These are phyloP conservation scores for Talaromyces sp. DNA, from an alignment of 2,329 filamentous ascomycete species.

Conservation along the genomic window DNA sequence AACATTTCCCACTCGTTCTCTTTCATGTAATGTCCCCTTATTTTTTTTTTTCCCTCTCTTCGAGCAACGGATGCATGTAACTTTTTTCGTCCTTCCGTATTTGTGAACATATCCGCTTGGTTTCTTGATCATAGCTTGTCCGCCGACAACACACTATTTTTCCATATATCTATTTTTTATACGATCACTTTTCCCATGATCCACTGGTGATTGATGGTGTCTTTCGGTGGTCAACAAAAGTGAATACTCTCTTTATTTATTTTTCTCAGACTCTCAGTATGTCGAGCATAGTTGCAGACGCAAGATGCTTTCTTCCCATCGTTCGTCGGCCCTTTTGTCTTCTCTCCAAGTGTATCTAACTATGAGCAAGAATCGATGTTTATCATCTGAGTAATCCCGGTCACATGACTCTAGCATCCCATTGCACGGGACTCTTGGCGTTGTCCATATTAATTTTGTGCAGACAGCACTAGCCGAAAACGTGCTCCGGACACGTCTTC, in stretches of 20 bases:
- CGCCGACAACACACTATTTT: neutral
- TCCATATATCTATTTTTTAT: neutral
- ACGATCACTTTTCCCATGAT: neutral
- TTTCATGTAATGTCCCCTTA: slow-evolving; percentile 8
- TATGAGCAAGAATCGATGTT: too few species aligned
- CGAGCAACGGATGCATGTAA: slow-evolving; percentile 12
- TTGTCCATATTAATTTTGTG: too few species aligned
- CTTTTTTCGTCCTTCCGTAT: neutral
- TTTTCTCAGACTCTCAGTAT: neutral
- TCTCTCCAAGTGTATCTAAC: neutral
- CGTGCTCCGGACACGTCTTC: slow-evolving; percentile 8
- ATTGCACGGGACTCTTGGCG: too few species aligned
- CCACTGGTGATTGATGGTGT: neutral
- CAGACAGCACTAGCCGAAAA: slow-evolving; percentile 1
- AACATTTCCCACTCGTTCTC: slow-evolving; percentile 5
- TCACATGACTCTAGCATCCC: too few species aligned
- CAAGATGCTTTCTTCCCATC: neutral
- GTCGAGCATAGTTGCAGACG: neutral
- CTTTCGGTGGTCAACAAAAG: neutral
- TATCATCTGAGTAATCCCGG: too few species aligned
- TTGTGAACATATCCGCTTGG: slow-evolving; percentile 2
- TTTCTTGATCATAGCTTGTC: slow-evolving; percentile 4
- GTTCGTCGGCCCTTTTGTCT: neutral
- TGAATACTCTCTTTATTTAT: neutral
- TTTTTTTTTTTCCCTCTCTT: slow-evolving; percentile 13